phyloP scores from a whole-genome alignment of 2,329 filamentous ascomycete species.

The Colletotrichum endophyticum region DNA sequence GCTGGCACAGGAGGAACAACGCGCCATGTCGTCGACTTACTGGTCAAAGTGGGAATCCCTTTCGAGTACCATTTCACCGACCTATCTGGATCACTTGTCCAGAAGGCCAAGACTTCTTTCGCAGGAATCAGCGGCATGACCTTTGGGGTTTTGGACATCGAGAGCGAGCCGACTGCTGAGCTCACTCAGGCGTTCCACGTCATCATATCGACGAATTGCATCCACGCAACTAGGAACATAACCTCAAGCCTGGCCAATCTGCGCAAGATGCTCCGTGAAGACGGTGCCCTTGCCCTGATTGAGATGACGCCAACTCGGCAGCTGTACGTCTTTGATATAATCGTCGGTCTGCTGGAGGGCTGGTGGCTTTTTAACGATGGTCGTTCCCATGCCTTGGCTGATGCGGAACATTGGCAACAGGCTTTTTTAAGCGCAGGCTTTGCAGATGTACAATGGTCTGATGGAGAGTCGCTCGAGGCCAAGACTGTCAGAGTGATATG shows the following conservation, averaged over 20 bases:
- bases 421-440: conserved; percentile 25
- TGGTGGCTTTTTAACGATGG: conserved; percentile 39
- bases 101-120: conserved; percentile 29
- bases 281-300: conserved; percentile 32
- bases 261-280: conserved; percentile 27
- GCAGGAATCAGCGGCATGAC: conserved; percentile 22
- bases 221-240: conserved; percentile 29
- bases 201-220: conserved; percentile 38
- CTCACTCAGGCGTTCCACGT: conserved; percentile 29
- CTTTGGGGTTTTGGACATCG: conserved; percentile 33
- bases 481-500: background rate
- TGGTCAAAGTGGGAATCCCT: conserved; percentile 26
- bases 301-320: conserved; percentile 29
- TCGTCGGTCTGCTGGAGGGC: conserved; percentile 38
- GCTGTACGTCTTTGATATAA: conserved; percentile 32
- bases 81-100: conserved; percentile 37
- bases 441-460: conserved; percentile 28
- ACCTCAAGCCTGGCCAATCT: conserved; percentile 10
- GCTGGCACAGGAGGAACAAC: conserved; percentile 50
- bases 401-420: conserved; percentile 26
- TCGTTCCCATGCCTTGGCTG: conserved; percentile 25
- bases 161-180: conserved; percentile 24
- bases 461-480: conserved; percentile 26
- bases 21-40: conserved; percentile 26
- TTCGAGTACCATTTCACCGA: conserved; percentile 50